phyloP scores from a whole-genome alignment of 169 alveolate genomes.

The Eimeria acervulina region DNA sequence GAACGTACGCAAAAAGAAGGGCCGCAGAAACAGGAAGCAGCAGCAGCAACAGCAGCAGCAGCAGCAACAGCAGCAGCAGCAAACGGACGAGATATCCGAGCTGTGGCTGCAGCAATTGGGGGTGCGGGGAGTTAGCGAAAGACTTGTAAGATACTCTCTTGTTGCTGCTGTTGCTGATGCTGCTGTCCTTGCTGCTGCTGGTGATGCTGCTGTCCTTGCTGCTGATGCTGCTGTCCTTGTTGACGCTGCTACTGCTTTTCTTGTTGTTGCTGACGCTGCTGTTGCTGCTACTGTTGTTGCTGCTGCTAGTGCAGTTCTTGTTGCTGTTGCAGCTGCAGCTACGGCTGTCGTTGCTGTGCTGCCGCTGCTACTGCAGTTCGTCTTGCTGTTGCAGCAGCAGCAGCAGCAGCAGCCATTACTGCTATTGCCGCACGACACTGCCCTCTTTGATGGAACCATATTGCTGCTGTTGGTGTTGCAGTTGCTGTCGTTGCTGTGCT shows the following conservation, averaged over 20 bases:
- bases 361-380: background rate
- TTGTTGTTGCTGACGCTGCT: background rate
- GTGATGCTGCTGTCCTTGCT: background rate
- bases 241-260: background rate
- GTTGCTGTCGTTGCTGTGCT: background rate
- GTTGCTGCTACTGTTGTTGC: background rate
- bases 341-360: background rate
- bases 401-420: too few relatives aligned
- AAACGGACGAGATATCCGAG: background rate
- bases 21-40: background rate
- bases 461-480: too few relatives aligned
- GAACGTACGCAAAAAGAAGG: background rate
- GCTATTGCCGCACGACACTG: too few relatives aligned
- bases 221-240: background rate
- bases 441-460: too few relatives aligned
- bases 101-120: constrained; percentile 16
- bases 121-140: background rate
- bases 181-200: background rate
- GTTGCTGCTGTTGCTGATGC: background rate
- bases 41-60: constrained; percentile 52
- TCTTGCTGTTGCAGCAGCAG: too few relatives aligned
- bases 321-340: too few relatives aligned
- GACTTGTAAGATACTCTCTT: background rate
- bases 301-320: too few relatives aligned
- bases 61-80: constrained; percentile 50